phyloP scores from a whole-genome alignment of 2,329 filamentous ascomycete species.

The Ophiostoma tasmaniense region DNA sequence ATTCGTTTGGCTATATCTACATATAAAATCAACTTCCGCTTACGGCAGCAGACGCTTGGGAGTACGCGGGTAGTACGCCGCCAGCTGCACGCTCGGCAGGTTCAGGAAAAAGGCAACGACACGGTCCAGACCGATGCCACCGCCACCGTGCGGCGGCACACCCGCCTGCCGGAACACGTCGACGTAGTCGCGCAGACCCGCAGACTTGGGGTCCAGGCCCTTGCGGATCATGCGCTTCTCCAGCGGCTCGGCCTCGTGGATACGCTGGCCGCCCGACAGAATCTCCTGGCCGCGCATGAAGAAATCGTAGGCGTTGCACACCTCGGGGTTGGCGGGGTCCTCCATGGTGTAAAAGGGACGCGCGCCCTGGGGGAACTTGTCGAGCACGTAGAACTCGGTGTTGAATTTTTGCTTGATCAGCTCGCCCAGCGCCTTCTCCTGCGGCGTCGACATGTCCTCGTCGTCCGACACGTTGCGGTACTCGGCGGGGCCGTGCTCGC shows the following conservation, averaged over 20 bases:
- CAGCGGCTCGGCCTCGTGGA: conserved; percentile 69
- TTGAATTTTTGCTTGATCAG: conserved; percentile 81
- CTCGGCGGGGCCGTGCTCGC: conserved; percentile 62
- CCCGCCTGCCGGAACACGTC: conserved; percentile 71
- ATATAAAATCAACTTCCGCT: conserved; percentile 8
- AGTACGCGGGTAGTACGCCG: conserved; percentile 50
- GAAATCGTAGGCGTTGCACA: conserved; percentile 63
- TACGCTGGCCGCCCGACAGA: conserved; percentile 83
- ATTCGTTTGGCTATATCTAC: neutral
- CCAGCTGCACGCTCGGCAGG: conserved; percentile 50
- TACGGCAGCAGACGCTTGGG: conserved; percentile 50
- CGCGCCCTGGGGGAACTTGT: conserved; percentile 86
- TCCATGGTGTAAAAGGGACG: conserved; percentile 90
- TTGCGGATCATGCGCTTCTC: conserved; percentile 68
- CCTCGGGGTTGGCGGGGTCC: conserved; percentile 55
- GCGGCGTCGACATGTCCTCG: conserved; percentile 71
- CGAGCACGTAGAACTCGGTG: conserved; percentile 93
- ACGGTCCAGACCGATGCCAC: conserved; percentile 81
- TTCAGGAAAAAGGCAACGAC: conserved; percentile 60
- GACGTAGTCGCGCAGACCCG: conserved; percentile 78
- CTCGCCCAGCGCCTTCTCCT: conserved; percentile 81
- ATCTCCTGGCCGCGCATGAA: conserved; percentile 93
- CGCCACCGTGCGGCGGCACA: conserved; percentile 79
- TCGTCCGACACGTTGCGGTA: conserved; percentile 61
- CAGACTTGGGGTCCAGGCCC: conserved; percentile 67